Evolutionary conservation across 805 yeast genomes (phyloP).

Genomic region (Danielia oregonensis): DNA sequence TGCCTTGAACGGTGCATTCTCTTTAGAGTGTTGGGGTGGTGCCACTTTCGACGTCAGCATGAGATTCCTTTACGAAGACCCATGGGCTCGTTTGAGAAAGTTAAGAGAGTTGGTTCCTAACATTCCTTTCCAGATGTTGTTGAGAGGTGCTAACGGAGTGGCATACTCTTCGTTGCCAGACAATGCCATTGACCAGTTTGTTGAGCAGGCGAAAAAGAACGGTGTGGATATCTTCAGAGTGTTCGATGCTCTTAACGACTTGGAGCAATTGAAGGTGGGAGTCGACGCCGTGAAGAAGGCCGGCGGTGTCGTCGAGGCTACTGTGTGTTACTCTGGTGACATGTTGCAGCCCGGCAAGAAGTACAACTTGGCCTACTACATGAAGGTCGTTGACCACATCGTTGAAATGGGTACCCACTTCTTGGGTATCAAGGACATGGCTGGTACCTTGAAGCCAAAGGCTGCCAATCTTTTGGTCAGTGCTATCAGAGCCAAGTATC

Average conservation of each 20-base stretch:
- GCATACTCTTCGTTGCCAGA: conserved; percentile 98
- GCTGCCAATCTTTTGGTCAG: conserved; percentile 85
- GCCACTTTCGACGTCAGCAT: conserved; percentile 98
- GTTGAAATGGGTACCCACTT: conserved; percentile 95
- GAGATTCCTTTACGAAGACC: conserved; percentile 98
- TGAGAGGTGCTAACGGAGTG: conserved; percentile 99
- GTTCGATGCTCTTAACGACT: conserved; percentile 94
- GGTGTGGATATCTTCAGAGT: conserved; percentile 99
- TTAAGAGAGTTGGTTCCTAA: conserved; percentile 91
- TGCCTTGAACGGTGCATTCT: conserved; percentile 86
- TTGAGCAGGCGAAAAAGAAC: conserved; percentile 85
- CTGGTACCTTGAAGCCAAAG: conserved; percentile 94
- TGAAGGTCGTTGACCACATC: conserved; percentile 74
- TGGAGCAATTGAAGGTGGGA: conserved; percentile 96
- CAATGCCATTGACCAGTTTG: conserved; percentile 97
- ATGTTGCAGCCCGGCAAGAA: conserved; percentile 95
- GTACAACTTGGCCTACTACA: conserved; percentile 88
- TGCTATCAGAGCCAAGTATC: conserved; percentile 79
- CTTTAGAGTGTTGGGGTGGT: conserved; percentile 99
- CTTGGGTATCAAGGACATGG: conserved; percentile 98
- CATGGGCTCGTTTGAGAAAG: conserved; percentile 93
- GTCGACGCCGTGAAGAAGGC: conserved; percentile 97
- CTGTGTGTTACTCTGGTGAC: conserved; percentile 98
- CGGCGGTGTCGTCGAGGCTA: conserved; percentile 98
- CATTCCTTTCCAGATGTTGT: conserved; percentile 98